phyloP scores from a whole-genome alignment of 441 rosid species.

The Populus hybrid region DNA sequence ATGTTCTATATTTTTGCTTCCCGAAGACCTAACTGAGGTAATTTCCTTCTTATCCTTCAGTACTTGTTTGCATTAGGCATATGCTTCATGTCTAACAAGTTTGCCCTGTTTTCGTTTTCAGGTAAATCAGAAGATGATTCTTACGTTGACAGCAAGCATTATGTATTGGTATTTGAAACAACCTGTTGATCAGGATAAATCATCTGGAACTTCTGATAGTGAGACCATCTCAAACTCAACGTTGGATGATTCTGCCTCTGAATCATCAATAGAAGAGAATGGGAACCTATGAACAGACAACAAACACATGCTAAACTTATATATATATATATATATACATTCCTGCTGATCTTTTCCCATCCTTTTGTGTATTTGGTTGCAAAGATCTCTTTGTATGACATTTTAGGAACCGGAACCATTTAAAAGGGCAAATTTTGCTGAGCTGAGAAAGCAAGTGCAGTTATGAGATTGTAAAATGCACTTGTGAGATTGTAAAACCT shows the following conservation, averaged over 20 bases:
- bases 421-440: conserved; percentile 33
- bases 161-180: conserved; percentile 92
- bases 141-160: conserved; percentile 88
- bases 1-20: conserved; percentile 91
- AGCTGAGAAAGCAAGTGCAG: conserved; percentile 21
- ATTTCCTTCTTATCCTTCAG: not conserved
- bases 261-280: conserved; percentile 72
- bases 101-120: conserved; percentile 22
- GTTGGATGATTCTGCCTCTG: conserved; percentile 85
- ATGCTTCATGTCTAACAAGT: too few relatives aligned
- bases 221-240: conserved; percentile 65
- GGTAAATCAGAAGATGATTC: conserved; percentile 99
- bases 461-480: too few relatives aligned
- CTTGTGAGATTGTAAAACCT: conserved; percentile 21
- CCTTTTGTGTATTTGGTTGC: conserved; percentile 26
- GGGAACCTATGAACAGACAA: conserved; percentile 28
- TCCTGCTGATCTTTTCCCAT: not conserved
- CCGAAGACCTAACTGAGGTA: conserved; percentile 93
- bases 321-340: not conserved
- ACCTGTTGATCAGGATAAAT: conserved; percentile 56
- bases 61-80: not conserved
- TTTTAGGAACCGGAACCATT: conserved; percentile 22
- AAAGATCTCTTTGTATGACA: conserved; percentile 22
- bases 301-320: not conserved
- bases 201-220: conserved; percentile 62